Conservation (phyloP, 2,329 filamentous ascomycete species). For the Cytospora chrysosperma region DNA sequence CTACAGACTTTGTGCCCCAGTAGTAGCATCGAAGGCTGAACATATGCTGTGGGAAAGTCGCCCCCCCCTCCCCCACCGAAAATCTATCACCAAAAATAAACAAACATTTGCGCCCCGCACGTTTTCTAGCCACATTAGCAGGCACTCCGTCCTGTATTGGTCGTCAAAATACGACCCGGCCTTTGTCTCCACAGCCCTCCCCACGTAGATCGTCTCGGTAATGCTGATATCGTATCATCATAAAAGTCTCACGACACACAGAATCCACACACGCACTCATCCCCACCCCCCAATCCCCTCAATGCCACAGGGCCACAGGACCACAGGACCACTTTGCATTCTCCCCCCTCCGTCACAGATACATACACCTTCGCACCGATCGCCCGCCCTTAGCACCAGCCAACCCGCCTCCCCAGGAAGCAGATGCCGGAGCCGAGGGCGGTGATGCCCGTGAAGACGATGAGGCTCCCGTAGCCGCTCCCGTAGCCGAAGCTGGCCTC, state of each 20-base stretch:
- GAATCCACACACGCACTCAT: neutral
- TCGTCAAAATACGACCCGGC: neutral
- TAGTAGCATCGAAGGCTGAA: neutral
- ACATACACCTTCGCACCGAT: neutral
- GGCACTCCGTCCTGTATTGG: neutral
- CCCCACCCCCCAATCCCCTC: neutral
- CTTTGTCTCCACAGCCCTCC: neutral
- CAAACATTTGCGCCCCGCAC: constrained; percentile 8
- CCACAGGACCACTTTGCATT: neutral
- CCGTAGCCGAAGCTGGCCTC: constrained; percentile 44
- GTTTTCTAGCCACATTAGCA: constrained; percentile 2
- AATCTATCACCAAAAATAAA: constrained; percentile 13
- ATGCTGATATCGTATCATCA: neutral
- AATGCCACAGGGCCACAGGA: too few relatives aligned
- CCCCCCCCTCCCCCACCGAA: too few relatives aligned
- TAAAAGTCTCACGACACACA: neutral
- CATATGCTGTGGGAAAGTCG: neutral
- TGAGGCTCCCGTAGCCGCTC: constrained; percentile 52
- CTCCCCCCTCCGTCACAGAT: neutral
- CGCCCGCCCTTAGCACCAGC: constrained; percentile 32
- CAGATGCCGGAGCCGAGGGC: constrained; percentile 48
- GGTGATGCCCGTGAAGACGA: constrained; percentile 56
- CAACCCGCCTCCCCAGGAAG: constrained; percentile 41
- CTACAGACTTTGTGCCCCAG: neutral
- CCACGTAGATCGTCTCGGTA: neutral